These are phyloP conservation scores for Boletus speciosus DNA, from an alignment of 768 basidiomycete species.

Conservation along the genomic window DNA sequence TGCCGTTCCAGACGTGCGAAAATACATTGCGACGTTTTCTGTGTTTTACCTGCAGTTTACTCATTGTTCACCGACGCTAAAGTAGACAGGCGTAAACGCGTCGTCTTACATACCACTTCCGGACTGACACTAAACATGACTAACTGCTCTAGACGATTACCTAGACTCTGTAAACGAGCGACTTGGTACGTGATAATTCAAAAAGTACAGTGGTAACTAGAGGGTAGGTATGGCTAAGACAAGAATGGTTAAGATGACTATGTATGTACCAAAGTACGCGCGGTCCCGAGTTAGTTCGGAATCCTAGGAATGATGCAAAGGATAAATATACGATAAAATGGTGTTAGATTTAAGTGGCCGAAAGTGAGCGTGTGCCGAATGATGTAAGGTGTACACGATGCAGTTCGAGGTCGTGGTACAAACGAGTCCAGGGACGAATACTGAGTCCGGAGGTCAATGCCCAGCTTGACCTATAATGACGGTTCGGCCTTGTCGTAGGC, in stretches of 20 bases:
- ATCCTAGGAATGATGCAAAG: conserved; percentile 12
- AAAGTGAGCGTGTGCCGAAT: conserved; percentile 10
- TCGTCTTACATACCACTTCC: conserved; percentile 8
- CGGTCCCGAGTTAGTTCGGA: conserved; percentile 16
- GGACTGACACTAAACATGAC: neutral
- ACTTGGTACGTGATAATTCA: conserved; percentile 8
- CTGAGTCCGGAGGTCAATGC: conserved; percentile 20
- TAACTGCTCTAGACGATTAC: neutral
- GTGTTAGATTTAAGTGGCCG: neutral
- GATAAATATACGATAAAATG: conserved; percentile 23
- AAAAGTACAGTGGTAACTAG: conserved; percentile 13
- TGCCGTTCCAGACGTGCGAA: conserved; percentile 12
- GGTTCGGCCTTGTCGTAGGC: conserved; percentile 35
- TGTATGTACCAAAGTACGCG: conserved; percentile 6
- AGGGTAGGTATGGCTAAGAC: conserved; percentile 8
- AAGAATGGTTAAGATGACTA: neutral
- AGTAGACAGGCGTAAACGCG: conserved; percentile 2
- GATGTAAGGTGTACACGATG: conserved; percentile 10
- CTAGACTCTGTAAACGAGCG: conserved; percentile 4
- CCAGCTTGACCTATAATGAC: conserved; percentile 27
- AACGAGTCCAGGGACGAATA: conserved; percentile 3
- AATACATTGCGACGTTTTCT: neutral
- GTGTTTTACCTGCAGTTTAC: neutral
- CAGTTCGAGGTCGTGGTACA: conserved; percentile 3
- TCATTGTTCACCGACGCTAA: neutral